Conservation (phyloP, 2,329 filamentous ascomycete species). For the Exophiala bonariae region DNA sequence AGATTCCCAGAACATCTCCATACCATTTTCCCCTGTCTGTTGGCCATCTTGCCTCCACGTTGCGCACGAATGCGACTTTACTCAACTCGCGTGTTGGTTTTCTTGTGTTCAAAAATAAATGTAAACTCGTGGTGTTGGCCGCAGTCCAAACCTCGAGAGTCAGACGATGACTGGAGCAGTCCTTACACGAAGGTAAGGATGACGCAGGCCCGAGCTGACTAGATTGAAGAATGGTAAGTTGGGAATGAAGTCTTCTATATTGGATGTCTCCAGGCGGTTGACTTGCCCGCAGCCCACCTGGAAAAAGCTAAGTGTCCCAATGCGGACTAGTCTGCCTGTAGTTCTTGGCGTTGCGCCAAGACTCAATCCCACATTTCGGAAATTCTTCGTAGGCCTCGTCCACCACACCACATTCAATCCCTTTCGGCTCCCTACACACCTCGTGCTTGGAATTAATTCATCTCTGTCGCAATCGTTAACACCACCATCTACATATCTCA, state of each 20-base stretch:
- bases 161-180: slow-evolving; percentile 25
- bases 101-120: slow-evolving; percentile 17
- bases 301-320: too few species aligned
- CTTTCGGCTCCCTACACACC: too few species aligned
- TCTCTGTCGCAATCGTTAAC: slow-evolving; percentile 32
- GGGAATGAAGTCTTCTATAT: too few species aligned
- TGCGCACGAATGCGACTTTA: slow-evolving; percentile 49
- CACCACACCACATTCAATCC: too few species aligned
- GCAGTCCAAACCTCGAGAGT: slow-evolving; percentile 23
- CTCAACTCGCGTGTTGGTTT: slow-evolving; percentile 1
- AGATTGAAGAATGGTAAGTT: too few species aligned
- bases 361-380: too few species aligned
- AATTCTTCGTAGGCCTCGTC: too few species aligned
- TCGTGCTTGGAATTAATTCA: background rate
- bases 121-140: slow-evolving; percentile 21
- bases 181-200: background rate
- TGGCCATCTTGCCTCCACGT: slow-evolving; percentile 61
- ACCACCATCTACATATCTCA: slow-evolving; percentile 25
- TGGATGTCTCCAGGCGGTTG: too few species aligned
- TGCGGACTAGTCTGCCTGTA: too few species aligned
- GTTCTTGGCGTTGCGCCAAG: too few species aligned
- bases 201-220: slow-evolving; percentile 26
- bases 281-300: too few species aligned
- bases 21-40: slow-evolving; percentile 99
- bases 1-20: slow-evolving; percentile 42